These are phyloP conservation scores for Cryphonectria radicalis DNA, from an alignment of 2,329 filamentous ascomycete genomes.

Conservation along the genomic window DNA sequence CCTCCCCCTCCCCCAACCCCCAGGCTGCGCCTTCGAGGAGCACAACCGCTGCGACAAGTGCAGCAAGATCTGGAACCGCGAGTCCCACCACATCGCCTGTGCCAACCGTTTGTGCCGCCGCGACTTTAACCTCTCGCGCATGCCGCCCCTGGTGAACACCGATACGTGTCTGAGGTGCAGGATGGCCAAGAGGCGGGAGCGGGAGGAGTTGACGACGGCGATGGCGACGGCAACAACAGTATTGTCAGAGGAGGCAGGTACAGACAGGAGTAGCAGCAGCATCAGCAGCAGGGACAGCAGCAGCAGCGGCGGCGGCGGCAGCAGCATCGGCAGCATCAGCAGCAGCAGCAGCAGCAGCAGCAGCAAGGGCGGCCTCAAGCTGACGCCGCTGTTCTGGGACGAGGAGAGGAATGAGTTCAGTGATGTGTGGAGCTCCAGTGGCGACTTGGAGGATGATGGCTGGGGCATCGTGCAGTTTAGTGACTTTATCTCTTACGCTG, in stretches of 20 bases:
- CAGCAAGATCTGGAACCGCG: slow-evolving; percentile 11
- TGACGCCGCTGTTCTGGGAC: slow-evolving; percentile 15
- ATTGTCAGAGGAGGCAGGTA: background rate
- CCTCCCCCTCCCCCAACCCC: too few relatives aligned
- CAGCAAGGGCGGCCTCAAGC: background rate
- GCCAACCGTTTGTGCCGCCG: slow-evolving; percentile 4
- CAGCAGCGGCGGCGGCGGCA: too few relatives aligned
- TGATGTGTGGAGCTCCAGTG: background rate
- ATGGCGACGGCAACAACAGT: background rate
- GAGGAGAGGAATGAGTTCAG: background rate
- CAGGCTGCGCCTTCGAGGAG: slow-evolving; percentile 5
- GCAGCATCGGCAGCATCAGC: too few relatives aligned
- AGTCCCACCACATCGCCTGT: background rate
- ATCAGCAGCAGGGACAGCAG: too few relatives aligned
- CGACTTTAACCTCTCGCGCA: background rate
- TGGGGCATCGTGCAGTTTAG: background rate
- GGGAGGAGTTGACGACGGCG: background rate
- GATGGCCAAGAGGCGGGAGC: background rate
- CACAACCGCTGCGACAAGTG: background rate
- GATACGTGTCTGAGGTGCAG: slow-evolving; percentile 14
- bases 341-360: background rate
- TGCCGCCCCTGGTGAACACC: slow-evolving; percentile 6
- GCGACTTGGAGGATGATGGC: background rate
- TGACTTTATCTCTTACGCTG: background rate
- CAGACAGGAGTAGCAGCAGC: background rate